phyloP scores from a whole-genome alignment of 176 grass and related monocot species.

The Triticum urartu region DNA sequence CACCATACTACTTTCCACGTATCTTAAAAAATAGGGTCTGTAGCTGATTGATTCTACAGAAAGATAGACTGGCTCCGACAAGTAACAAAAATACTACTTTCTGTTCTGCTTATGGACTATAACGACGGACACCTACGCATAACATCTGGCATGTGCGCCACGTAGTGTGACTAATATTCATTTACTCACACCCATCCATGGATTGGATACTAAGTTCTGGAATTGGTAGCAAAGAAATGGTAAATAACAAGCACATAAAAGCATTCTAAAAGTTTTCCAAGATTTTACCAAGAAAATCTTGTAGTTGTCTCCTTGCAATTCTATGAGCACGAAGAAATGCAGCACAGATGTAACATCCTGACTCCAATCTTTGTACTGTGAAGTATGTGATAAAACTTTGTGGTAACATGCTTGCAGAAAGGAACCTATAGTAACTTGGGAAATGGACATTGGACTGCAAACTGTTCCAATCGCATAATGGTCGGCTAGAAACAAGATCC shows the following conservation, averaged over 20 bases:
- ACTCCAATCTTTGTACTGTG: conserved; percentile 80
- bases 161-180: not conserved
- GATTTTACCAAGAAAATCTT: conserved; percentile 88
- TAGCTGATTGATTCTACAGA: not conserved
- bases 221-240: conserved; percentile 19
- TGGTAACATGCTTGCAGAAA: conserved; percentile 70
- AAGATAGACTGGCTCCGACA: not conserved
- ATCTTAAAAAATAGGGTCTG: no score
- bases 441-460: conserved; percentile 74
- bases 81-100: conserved; percentile 9
- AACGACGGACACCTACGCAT: not conserved
- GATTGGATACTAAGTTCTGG: not conserved
- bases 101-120: not conserved
- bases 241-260: conserved; percentile 15
- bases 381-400: conserved; percentile 72
- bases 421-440: conserved; percentile 60
- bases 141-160: not conserved
- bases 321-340: conserved; percentile 90
- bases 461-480: conserved; percentile 79
- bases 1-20: not conserved
- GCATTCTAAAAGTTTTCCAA: not conserved
- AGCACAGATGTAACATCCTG: conserved; percentile 77
- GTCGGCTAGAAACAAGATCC: conserved; percentile 64
- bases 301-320: conserved; percentile 69
- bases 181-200: not conserved